Evolutionary conservation across 2,329 filamentous ascomycete species (phyloP), one percentile per base, ranked within the genome.

Genomic region (Verticillium klebahnii): DNA sequence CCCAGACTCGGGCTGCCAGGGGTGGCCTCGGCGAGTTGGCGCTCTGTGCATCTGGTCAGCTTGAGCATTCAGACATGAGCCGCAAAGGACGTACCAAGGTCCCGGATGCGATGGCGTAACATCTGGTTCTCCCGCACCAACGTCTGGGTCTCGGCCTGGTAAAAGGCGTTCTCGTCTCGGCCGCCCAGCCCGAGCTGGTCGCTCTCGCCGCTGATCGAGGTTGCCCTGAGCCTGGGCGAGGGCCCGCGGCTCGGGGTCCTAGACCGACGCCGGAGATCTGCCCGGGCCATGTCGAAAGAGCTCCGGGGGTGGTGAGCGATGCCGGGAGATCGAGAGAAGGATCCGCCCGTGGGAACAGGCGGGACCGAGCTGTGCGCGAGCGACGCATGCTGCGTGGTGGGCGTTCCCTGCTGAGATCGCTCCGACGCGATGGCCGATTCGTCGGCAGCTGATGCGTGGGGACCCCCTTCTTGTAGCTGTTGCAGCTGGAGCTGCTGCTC

Each of bases 71-170:
- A 3, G 8, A 50, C 9, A 14, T 8, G 8, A 23, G 19, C 8
- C 17, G 25, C 25, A 12, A 19, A 57, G 56, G n/a, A 59, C 80
- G 67, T 76, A 90, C 89, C 89, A 15, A 93, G 77, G 69, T 93
- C 90, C 39, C 88, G 82, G 63, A 93, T 90, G 57, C 91, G 82
- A 71, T 88, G 83, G 64, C 89, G 87, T 59, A 94, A 78, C 90
- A 94, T 93, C 74, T 93, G 90, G 67, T 93, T 94, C 77, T 93
- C 91, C 31, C 91, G 82, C 25, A 87, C 84, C 68, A 94, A 75
- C 76, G 86, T 92, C 74, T 92, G 89, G 1, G 90, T 92, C 75
- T 94, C 91, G 5, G 90, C 90, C 72, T 93, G 90, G 69, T 93
- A 93, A 72, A 92, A 93, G 1, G 89, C 88, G 65, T 84, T 88